phyloP scores from a whole-genome alignment of 805 yeast species.

The Barnettozyma sp. region DNA sequence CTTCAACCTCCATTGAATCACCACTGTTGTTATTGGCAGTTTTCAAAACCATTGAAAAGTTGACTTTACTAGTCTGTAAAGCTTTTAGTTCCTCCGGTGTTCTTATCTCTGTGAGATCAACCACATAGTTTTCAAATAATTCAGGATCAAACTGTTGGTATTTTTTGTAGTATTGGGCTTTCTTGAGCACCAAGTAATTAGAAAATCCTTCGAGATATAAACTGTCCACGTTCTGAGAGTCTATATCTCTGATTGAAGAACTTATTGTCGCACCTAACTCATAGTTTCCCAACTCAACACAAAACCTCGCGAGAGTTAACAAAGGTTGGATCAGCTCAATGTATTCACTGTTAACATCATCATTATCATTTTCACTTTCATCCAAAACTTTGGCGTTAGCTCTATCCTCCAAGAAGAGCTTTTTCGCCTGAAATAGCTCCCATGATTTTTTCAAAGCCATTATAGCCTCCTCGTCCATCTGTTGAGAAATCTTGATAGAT shows the following conservation, averaged over 20 bases:
- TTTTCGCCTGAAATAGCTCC: slow-evolving; percentile 54
- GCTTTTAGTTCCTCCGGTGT: slow-evolving; percentile 3
- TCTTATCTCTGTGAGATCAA: slow-evolving; percentile 5
- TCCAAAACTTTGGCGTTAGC: slow-evolving; percentile 26
- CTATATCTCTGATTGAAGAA: slow-evolving; percentile 60
- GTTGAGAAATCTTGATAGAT: slow-evolving; percentile 86
- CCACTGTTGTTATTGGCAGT: slow-evolving; percentile 4
- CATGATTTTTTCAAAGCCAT: slow-evolving; percentile 64
- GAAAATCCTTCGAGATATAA: slow-evolving; percentile 82
- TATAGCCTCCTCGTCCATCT: slow-evolving; percentile 62
- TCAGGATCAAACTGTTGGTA: slow-evolving; percentile 19
- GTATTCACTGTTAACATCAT: slow-evolving; percentile 39
- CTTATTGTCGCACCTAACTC: slow-evolving; percentile 66
- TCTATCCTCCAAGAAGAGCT: slow-evolving; percentile 39
- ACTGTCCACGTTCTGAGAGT: slow-evolving; percentile 78
- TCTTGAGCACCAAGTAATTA: slow-evolving; percentile 43
- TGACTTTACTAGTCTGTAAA: slow-evolving; percentile 7
- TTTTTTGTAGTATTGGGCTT: slow-evolving; percentile 18
- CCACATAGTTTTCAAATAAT: slow-evolving; percentile 18
- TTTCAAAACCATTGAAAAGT: slow-evolving; percentile 11
- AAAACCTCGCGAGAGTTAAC: slow-evolving; percentile 61
- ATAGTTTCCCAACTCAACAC: slow-evolving; percentile 68
- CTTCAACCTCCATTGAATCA: slow-evolving; percentile 38
- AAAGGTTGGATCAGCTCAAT: slow-evolving; percentile 69
- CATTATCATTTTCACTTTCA: slow-evolving; percentile 35